Evolutionary conservation across 192 early-diverging fungal genomes (phyloP).

Genomic region (Phycomyces blakesleeanus): DNA sequence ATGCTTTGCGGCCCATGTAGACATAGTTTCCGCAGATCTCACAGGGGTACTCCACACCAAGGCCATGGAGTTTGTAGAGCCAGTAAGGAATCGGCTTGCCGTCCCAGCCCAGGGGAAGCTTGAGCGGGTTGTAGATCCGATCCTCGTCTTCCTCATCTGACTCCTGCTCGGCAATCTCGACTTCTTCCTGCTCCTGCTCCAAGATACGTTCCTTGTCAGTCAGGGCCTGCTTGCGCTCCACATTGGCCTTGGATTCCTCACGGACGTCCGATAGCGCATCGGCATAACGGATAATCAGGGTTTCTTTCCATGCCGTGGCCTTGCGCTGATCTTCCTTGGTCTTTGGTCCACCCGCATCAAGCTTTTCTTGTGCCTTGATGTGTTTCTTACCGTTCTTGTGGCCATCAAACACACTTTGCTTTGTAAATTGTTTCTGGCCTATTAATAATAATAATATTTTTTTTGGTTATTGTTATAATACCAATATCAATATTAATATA

Average conservation of each 20-base stretch:
- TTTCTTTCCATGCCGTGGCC: slow-evolving; percentile 62
- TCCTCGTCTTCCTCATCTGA: slow-evolving; percentile 70
- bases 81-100: slow-evolving; percentile 99
- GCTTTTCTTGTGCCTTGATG: slow-evolving; percentile 66
- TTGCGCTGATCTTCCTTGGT: slow-evolving; percentile 53
- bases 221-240: slow-evolving; percentile 88
- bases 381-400: slow-evolving; percentile 92
- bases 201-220: slow-evolving; percentile 78
- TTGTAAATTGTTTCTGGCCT: slow-evolving; percentile 79
- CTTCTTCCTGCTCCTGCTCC: slow-evolving; percentile 69
- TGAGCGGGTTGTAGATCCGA: slow-evolving; percentile 95
- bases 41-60: slow-evolving; percentile 91
- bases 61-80: slow-evolving; percentile 96
- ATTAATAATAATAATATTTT: not conserved
- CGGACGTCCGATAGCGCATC: slow-evolving; percentile 51
- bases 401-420: slow-evolving; percentile 77
- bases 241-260: slow-evolving; percentile 81
- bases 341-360: slow-evolving; percentile 26
- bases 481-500: no score
- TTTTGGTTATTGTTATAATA: no score
- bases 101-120: slow-evolving; percentile 94
- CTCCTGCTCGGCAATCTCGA: slow-evolving; percentile 58
- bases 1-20: slow-evolving; percentile 95
- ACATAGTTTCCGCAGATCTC: slow-evolving; percentile 95
- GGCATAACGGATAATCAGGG: slow-evolving; percentile 55